phyloP scores from a whole-genome alignment of 441 rosid species.

The Breynia disticha region DNA sequence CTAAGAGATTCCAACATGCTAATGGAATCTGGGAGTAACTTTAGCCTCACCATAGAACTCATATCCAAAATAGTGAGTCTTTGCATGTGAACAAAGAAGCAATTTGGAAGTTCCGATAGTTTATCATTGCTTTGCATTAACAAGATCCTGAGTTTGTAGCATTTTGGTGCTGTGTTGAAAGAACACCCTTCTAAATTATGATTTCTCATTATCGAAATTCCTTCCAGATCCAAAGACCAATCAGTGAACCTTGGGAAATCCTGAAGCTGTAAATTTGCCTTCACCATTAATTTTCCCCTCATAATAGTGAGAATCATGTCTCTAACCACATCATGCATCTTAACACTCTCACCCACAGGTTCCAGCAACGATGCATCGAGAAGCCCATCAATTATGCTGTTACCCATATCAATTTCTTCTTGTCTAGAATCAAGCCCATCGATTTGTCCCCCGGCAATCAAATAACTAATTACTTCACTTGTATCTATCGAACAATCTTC shows the following conservation, averaged over 20 bases:
- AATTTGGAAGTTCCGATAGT: background rate
- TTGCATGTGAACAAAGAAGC: background rate
- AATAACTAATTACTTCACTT: background rate
- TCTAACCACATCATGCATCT: constrained; percentile 19
- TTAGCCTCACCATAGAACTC: background rate
- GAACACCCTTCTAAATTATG: background rate
- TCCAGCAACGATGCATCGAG: constrained; percentile 8
- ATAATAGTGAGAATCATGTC: constrained; percentile 11
- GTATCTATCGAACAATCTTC: background rate
- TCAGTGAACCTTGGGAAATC: constrained; percentile 7
- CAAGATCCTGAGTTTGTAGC: constrained; percentile 7
- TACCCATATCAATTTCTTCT: constrained; percentile 2
- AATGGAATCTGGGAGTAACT: background rate
- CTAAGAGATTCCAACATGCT: background rate
- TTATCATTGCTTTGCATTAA: background rate
- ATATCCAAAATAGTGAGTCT: background rate
- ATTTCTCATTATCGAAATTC: constrained; percentile 14
- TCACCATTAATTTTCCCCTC: constrained; percentile 5
- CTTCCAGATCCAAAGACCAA: constrained; percentile 13
- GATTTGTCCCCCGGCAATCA: constrained; percentile 9
- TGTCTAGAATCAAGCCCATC: background rate
- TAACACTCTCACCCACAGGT: background rate
- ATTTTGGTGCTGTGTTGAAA: background rate
- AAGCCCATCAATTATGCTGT: constrained; percentile 1
- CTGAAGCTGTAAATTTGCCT: constrained; percentile 5